These are phyloP conservation scores for Populus nigra DNA, from an alignment of 345 rosid genomes.

Conservation along the genomic window DNA sequence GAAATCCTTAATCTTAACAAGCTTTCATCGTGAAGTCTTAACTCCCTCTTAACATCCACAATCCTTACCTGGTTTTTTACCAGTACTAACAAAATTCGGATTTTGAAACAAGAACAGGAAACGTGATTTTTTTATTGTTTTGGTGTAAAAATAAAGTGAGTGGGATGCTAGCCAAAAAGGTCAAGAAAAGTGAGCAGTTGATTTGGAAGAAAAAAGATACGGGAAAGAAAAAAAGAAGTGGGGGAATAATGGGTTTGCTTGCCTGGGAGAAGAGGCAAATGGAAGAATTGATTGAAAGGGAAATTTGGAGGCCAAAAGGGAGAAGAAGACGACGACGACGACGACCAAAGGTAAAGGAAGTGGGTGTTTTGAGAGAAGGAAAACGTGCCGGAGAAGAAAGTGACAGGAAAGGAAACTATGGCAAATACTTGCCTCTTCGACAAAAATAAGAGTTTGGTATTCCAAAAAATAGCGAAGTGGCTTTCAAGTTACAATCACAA, in stretches of 20 bases:
- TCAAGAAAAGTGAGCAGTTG: too few species aligned
- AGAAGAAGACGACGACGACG: background rate
- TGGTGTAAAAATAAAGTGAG: background rate
- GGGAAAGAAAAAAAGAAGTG: too few species aligned
- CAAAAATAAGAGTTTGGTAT: too few species aligned
- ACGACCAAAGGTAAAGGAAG: background rate
- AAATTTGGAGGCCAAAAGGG: background rate
- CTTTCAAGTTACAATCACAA: too few species aligned
- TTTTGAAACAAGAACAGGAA: slow-evolving; percentile 10
- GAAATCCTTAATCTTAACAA: slow-evolving; percentile 43
- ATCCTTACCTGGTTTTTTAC: background rate
- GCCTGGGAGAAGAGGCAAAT: slow-evolving; percentile 17
- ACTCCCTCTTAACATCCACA: slow-evolving; percentile 13
- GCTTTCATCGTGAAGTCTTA: slow-evolving; percentile 44
- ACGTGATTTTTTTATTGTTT: background rate
- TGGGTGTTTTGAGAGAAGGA: too few species aligned
- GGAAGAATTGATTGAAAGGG: background rate
- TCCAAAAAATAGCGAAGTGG: too few species aligned
- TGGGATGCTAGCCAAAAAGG: background rate
- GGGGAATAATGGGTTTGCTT: background rate
- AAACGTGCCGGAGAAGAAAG: too few species aligned
- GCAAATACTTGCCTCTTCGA: too few species aligned
- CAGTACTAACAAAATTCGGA: slow-evolving; percentile 24
- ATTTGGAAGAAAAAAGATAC: too few species aligned
- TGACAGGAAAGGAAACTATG: too few species aligned